These are phyloP conservation scores for Ustilago bromivora DNA, from an alignment of 1,284 basidiomycete species.

Conservation along the genomic window DNA sequence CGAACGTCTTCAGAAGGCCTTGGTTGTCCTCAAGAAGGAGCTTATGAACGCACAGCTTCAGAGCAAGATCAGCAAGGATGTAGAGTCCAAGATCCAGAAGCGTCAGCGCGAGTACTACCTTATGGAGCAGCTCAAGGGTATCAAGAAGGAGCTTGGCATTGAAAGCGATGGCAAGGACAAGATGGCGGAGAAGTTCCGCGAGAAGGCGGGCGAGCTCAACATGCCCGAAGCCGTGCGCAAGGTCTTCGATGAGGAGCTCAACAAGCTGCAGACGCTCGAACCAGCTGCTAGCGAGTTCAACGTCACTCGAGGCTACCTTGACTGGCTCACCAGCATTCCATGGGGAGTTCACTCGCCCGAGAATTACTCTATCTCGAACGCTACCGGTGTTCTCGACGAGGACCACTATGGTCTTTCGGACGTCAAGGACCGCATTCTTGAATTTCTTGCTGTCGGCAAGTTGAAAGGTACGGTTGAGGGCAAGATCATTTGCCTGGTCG, in stretches of 20 bases:
- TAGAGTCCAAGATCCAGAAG: slow-evolving; percentile 96
- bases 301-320: slow-evolving; percentile 77
- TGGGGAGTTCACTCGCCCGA: slow-evolving; percentile 96
- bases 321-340: slow-evolving; percentile 81
- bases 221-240: slow-evolving; percentile 94
- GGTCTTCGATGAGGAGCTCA: slow-evolving; percentile 96
- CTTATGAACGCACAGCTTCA: slow-evolving; percentile 97
- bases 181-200: slow-evolving; percentile 93
- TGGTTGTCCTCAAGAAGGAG: slow-evolving; percentile 96
- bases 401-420: slow-evolving; percentile 97
- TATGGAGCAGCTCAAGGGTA: slow-evolving; percentile 98
- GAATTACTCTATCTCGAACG: slow-evolving; percentile 90
- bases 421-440: slow-evolving; percentile 94
- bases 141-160: slow-evolving; percentile 98
- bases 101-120: slow-evolving; percentile 97
- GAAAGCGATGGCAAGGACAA: slow-evolving; percentile 98
- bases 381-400: slow-evolving; percentile 87
- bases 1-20: slow-evolving; percentile 88
- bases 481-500: slow-evolving; percentile 96
- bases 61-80: slow-evolving; percentile 91
- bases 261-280: slow-evolving; percentile 90
- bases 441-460: slow-evolving; percentile 98
- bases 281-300: slow-evolving; percentile 83
- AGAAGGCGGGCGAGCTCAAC: slow-evolving; percentile 84
- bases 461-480: slow-evolving; percentile 95